A percentile compares a stretch with the other conserved stretches of the same genome.
phyloP scores from a whole-genome alignment of 768 basidiomycete species.

The Calocera viscosa region DNA sequence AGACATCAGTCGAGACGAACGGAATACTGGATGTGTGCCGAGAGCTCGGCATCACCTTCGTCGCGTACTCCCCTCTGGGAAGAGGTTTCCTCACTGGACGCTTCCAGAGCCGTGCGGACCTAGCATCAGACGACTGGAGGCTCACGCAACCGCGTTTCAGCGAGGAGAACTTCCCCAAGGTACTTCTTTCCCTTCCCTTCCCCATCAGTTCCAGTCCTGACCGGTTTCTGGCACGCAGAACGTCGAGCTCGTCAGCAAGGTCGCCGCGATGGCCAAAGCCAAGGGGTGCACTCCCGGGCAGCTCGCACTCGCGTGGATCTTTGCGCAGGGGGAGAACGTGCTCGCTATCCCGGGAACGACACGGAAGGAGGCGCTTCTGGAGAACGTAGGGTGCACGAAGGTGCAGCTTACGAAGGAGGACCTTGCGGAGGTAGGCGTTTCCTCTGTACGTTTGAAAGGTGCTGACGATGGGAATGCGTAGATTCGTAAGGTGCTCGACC shows the following conservation, averaged over 20 bases:
- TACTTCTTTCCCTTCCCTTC: not conserved
- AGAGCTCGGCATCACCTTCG: constrained; percentile 33
- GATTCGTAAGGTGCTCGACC: constrained; percentile 18
- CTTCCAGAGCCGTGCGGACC: not conserved
- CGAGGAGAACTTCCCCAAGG: constrained; percentile 15
- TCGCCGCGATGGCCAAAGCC: constrained; percentile 17
- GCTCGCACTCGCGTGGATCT: constrained; percentile 20
- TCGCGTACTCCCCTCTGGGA: constrained; percentile 33
- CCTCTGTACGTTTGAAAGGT: not conserved
- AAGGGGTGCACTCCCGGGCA: constrained; percentile 17
- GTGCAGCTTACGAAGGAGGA: constrained; percentile 22
- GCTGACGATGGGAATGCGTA: constrained; percentile 12
- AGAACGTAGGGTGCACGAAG: constrained; percentile 22
- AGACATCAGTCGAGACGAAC: constrained; percentile 23
- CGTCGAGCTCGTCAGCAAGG: constrained; percentile 15
- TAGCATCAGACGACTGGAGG: not conserved
- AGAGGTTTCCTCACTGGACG: constrained; percentile 23
- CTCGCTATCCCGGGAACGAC: constrained; percentile 20
- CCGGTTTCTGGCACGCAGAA: constrained; percentile 3
- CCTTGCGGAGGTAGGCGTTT: constrained; percentile 10
- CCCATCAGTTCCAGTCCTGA: not conserved
- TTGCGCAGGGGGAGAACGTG: constrained; percentile 18
- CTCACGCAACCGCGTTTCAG: constrained; percentile 5
- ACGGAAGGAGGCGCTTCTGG: constrained; percentile 17
- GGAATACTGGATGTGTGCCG: constrained; percentile 26